These are phyloP conservation scores for Herpotrichia juniperi DNA, from an alignment of 2,329 filamentous ascomycete species.

Conservation along the genomic window DNA sequence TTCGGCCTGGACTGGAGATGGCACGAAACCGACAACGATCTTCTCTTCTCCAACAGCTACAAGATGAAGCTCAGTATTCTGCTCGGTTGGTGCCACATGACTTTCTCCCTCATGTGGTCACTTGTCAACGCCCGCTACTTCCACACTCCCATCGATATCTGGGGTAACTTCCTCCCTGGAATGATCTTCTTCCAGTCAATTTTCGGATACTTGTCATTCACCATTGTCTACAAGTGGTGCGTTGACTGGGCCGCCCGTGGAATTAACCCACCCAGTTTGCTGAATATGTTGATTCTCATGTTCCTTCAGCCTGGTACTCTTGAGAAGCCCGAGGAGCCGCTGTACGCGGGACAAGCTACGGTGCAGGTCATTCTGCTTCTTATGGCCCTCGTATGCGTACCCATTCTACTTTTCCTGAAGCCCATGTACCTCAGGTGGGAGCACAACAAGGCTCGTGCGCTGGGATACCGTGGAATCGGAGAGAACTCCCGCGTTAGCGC, in stretches of 20 bases:
- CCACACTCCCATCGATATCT: slow-evolving; percentile 92
- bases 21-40: slow-evolving; percentile 94
- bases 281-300: slow-evolving; percentile 99
- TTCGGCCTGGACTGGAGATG: slow-evolving; percentile 96
- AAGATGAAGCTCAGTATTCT: slow-evolving; percentile 99
- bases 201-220: slow-evolving; percentile 93
- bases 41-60: slow-evolving; percentile 97
- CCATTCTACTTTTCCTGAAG: slow-evolving; percentile 90
- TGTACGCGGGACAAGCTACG: slow-evolving; percentile 77
- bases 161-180: slow-evolving; percentile 94
- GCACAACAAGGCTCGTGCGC: slow-evolving; percentile 84
- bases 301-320: slow-evolving; percentile 84
- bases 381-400: slow-evolving; percentile 84
- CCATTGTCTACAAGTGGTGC: slow-evolving; percentile 97
- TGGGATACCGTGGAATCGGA: slow-evolving; percentile 92
- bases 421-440: slow-evolving; percentile 94
- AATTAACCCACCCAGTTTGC: slow-evolving; percentile 77
- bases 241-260: slow-evolving; percentile 79
- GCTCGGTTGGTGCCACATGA: slow-evolving; percentile 98
- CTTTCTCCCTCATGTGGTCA: slow-evolving; percentile 91
- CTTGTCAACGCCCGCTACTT: slow-evolving; percentile 95
- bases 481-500: slow-evolving; percentile 88
- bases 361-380: slow-evolving; percentile 82
- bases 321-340: slow-evolving; percentile 63
- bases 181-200: slow-evolving; percentile 99